A percentile compares a stretch with the other conserved stretches of the same genome.
phyloP scores from a whole-genome alignment of 2,329 filamentous ascomycete species.

The Pestalotiopsis sp. region DNA sequence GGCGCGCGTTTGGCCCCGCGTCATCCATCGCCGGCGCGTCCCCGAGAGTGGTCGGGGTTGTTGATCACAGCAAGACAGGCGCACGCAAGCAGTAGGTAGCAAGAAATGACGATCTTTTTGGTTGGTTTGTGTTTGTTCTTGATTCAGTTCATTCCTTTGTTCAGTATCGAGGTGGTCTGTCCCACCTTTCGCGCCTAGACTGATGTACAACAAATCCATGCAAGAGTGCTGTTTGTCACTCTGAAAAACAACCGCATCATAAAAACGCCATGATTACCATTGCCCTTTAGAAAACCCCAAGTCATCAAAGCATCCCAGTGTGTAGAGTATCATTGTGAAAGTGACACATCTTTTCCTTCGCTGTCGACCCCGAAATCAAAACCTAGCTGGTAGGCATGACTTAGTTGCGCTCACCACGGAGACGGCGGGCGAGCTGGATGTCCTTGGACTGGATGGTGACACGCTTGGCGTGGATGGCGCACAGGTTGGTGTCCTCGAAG shows the following conservation, averaged over 20 bases:
- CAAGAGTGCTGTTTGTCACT: constrained; percentile 13
- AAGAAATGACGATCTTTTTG: background rate
- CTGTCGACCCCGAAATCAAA: constrained; percentile 20
- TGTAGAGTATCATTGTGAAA: constrained; percentile 32
- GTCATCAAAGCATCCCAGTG: constrained; percentile 42
- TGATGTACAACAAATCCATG: constrained; percentile 41
- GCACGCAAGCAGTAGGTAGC: background rate
- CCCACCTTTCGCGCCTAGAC: constrained; percentile 29
- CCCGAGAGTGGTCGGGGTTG: background rate
- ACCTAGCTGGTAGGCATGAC: constrained; percentile 24
- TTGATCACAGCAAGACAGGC: background rate
- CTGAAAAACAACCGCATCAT: constrained; percentile 37
- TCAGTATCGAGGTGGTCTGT: constrained; percentile 30
- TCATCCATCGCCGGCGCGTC: too few relatives aligned
- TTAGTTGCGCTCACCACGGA: constrained; percentile 92
- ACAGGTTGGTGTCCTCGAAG: constrained; percentile 98
- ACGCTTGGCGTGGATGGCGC: constrained; percentile 98
- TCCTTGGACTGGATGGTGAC: constrained; percentile 98
- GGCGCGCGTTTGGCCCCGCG: too few relatives aligned
- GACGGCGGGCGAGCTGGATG: constrained; percentile 92
- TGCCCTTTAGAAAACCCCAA: constrained; percentile 37
- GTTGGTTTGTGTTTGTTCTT: constrained; percentile 24
- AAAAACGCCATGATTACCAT: constrained; percentile 41
- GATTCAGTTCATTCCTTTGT: constrained; percentile 32
- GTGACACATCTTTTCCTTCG: constrained; percentile 34